Evolutionary conservation across 768 basidiomycete genomes (phyloP).

Genomic region (Pleurotus djamor): DNA sequence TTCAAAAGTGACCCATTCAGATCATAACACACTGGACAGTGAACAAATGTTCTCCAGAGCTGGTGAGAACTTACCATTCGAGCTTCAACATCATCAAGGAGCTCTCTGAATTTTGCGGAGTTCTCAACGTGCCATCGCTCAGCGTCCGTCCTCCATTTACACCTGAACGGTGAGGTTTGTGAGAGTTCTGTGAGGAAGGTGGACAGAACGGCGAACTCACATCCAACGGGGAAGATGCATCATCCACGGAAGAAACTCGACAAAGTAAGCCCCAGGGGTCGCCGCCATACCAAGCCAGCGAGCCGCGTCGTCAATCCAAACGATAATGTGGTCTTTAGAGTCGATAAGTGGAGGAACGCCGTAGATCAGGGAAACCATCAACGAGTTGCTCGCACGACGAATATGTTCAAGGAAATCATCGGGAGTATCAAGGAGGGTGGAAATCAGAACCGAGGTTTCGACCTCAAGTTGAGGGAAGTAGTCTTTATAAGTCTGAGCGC

Average conservation of each 20-base stretch:
- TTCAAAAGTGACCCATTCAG: no score
- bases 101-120: conserved; percentile 16
- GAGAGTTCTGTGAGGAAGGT: background rate
- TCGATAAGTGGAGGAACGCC: conserved; percentile 1
- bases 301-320: conserved; percentile 17
- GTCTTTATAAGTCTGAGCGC: background rate
- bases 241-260: conserved; percentile 30
- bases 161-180: background rate
- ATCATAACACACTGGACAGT: background rate
- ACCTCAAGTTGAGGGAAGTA: background rate
- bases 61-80: conserved; percentile 4
- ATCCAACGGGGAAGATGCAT: conserved; percentile 22
- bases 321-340: conserved; percentile 15
- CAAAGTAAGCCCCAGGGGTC: conserved; percentile 27
- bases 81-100: conserved; percentile 13
- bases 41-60: background rate
- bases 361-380: conserved; percentile 9
- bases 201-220: conserved; percentile 13
- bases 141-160: conserved; percentile 21
- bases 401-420: conserved; percentile 14
- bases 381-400: conserved; percentile 13
- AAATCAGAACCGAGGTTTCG: background rate
- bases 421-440: background rate
- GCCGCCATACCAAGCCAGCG: conserved; percentile 24
- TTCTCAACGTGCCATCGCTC: conserved; percentile 17